phyloP scores from a whole-genome alignment of 108 stramenopile species.

The Nannochloropsis granulata region DNA sequence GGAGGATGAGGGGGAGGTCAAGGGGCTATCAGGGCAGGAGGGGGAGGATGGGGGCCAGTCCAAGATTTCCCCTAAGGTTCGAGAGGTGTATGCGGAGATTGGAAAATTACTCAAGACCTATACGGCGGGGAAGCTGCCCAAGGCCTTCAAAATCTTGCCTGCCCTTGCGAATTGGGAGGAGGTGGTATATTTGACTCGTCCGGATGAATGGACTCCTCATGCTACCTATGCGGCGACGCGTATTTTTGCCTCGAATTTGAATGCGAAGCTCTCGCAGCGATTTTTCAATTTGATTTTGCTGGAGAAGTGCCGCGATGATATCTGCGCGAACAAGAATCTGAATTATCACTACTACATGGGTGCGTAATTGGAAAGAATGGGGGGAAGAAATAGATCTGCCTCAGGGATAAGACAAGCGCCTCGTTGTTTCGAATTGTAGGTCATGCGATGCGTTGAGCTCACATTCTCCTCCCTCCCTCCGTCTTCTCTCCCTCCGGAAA shows the following conservation, averaged over 20 bases:
- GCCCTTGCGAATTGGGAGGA: conserved; percentile 92
- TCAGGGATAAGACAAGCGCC: no score
- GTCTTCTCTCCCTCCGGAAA: no score
- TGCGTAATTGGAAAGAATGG: background rate
- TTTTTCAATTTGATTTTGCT: conserved; percentile 91
- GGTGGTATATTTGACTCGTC: conserved; percentile 86
- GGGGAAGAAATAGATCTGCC: background rate
- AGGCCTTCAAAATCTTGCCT: conserved; percentile 98
- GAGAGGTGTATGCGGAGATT: conserved; percentile 87
- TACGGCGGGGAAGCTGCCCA: conserved; percentile 91
- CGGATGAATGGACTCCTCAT: conserved; percentile 88
- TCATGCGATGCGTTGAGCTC: no score
- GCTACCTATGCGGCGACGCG: conserved; percentile 89
- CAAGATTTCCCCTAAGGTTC: conserved; percentile 35
- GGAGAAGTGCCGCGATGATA: conserved; percentile 83
- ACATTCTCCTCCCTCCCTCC: no score
- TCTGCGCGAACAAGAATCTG: conserved; percentile 68
- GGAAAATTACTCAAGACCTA: conserved; percentile 81
- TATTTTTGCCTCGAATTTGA: conserved; percentile 94
- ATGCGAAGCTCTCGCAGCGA: conserved; percentile 89
- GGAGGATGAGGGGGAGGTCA: conserved; percentile 46
- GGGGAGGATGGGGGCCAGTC: conserved; percentile 12
- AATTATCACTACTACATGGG: conserved; percentile 93
- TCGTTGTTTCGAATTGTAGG: no score
- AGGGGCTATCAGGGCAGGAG: conserved; percentile 14